A percentile compares a stretch with the other conserved stretches of the same genome.
Conservation (phyloP, 2,329 filamentous ascomycete genomes). For the Niveomyces coronatus region DNA sequence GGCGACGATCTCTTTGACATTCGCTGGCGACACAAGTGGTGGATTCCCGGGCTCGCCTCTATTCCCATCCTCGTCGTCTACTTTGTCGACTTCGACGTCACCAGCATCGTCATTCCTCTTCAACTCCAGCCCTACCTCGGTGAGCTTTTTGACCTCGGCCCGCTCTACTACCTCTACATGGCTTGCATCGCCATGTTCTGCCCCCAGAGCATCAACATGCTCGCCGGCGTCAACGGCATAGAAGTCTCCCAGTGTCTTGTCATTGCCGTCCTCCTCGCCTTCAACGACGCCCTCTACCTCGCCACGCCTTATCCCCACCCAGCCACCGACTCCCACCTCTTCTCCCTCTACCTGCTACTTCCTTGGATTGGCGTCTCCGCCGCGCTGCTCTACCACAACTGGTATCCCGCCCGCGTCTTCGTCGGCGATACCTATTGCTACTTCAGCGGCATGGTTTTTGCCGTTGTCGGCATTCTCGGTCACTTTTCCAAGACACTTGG, state of each 20-base stretch:
- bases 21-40: conserved; percentile 96
- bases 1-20: conserved; percentile 97
- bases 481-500: conserved; percentile 97
- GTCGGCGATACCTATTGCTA: conserved; percentile 99
- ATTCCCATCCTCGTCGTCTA: conserved; percentile 94
- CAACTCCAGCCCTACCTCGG: conserved; percentile 78
- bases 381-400: conserved; percentile 83
- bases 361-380: conserved; percentile 89
- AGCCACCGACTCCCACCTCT: conserved; percentile 88
- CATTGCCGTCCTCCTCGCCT: conserved; percentile 69
- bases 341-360: conserved; percentile 88
- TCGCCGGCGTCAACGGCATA: conserved; percentile 98
- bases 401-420: conserved; percentile 91
- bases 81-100: conserved; percentile 97
- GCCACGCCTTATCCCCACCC: conserved; percentile 78
- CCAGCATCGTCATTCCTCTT: conserved; percentile 83
- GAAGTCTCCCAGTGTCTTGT: conserved; percentile 92
- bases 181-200: conserved; percentile 93
- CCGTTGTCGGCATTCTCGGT: conserved; percentile 89
- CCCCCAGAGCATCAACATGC: conserved; percentile 97
- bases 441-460: conserved; percentile 98
- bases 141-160: conserved; percentile 70
- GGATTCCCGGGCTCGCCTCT: conserved; percentile 88
- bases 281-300: conserved; percentile 86
- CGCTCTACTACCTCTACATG: conserved; percentile 95